These are phyloP conservation scores for Plantago elongata DNA, from an alignment of 257 asterid species.

Conservation along the genomic window DNA sequence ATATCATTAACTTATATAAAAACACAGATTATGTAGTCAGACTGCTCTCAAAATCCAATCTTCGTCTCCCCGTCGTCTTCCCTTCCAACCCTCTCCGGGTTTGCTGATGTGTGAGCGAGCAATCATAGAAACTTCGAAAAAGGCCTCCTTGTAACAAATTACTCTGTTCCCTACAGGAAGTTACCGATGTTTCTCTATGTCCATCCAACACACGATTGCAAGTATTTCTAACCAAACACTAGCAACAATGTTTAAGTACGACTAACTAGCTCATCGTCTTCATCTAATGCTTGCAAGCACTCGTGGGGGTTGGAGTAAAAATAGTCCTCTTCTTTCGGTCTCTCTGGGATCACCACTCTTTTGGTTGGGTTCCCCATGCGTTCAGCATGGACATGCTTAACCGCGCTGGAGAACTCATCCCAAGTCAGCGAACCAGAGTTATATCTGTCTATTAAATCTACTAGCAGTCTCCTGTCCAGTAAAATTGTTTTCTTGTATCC, in stretches of 20 bases:
- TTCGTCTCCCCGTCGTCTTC: too few relatives aligned
- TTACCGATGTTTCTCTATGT: conserved; percentile 22
- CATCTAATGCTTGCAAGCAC: conserved; percentile 59
- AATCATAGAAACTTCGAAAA: conserved; percentile 24
- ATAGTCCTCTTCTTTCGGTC: conserved; percentile 98
- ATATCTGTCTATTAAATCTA: conserved; percentile 65
- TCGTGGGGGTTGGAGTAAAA: conserved; percentile 93
- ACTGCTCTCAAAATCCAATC: too few relatives aligned
- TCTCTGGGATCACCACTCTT: conserved; percentile 70
- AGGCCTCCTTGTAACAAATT: conserved; percentile 29
- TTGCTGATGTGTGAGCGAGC: conserved; percentile 9
- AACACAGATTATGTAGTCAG: conserved; percentile 5
- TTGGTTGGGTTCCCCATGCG: conserved; percentile 82
- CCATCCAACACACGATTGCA: conserved; percentile 24
- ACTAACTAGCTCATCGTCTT: conserved; percentile 37
- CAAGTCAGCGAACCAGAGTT: conserved; percentile 54
- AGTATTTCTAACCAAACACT: conserved; percentile 21
- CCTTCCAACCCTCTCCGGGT: not conserved
- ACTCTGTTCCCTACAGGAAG: conserved; percentile 16
- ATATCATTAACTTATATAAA: conserved; percentile 22
- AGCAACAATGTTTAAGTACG: conserved; percentile 32
- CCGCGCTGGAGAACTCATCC: conserved; percentile 87
- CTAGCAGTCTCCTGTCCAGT: conserved; percentile 69
- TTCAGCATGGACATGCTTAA: conserved; percentile 57
- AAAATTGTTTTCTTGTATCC: conserved; percentile 84